These are phyloP conservation scores for Theileria sp. DNA, from an alignment of 169 alveolate species.

Conservation along the genomic window DNA sequence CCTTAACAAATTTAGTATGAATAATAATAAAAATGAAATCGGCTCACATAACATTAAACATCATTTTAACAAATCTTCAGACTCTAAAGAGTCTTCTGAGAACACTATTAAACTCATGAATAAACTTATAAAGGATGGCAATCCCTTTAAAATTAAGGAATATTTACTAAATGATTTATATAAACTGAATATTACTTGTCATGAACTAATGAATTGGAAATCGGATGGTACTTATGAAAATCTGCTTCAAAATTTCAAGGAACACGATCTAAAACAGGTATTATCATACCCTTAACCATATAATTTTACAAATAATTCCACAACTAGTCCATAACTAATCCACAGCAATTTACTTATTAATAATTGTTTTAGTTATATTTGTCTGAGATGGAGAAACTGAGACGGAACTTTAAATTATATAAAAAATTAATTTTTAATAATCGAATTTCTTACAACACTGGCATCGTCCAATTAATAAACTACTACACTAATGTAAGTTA, in stretches of 20 bases:
- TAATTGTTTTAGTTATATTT: not conserved
- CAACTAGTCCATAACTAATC: not conserved
- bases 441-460: not conserved
- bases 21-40: not conserved
- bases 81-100: not conserved
- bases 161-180: not conserved
- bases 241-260: not conserved
- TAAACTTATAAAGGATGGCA: conserved; percentile 31
- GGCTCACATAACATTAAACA: conserved; percentile 11
- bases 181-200: not conserved
- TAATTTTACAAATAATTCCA: not conserved
- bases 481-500: not conserved
- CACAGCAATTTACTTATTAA: not conserved
- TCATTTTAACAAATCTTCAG: conserved; percentile 2
- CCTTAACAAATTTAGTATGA: conserved; percentile 1
- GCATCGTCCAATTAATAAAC: not conserved
- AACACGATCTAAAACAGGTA: not conserved
- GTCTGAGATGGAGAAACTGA: not conserved
- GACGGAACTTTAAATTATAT: not conserved
- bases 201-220: conserved; percentile 10
- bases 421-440: not conserved
- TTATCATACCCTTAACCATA: not conserved
- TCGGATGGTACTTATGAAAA: not conserved
- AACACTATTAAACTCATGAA: conserved; percentile 1
- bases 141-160: conserved; percentile 29